These are phyloP conservation scores for Suhomyces vadensis DNA, from an alignment of 805 yeast species.

Conservation along the genomic window DNA sequence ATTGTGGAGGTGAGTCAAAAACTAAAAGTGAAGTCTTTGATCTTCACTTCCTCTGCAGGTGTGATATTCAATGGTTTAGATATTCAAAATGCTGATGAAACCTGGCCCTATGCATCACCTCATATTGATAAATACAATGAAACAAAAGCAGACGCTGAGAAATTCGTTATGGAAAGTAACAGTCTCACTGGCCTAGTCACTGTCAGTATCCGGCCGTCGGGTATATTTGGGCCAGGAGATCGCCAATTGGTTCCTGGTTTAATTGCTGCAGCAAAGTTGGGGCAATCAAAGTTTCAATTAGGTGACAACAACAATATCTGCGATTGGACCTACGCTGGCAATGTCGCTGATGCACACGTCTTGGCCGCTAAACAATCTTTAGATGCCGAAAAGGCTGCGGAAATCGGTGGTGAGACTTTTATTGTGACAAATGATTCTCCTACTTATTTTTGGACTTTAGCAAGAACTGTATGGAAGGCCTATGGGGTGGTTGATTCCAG, in stretches of 20 bases:
- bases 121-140: constrained; percentile 98
- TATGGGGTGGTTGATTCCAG: constrained; percentile 79
- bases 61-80: constrained; percentile 96
- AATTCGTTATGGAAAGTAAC: constrained; percentile 73
- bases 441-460: constrained; percentile 94
- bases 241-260: constrained; percentile 94
- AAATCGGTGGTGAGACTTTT: constrained; percentile 82
- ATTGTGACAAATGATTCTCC: constrained; percentile 94
- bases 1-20: constrained; percentile 64
- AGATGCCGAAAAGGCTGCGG: constrained; percentile 39
- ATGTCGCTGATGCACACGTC: constrained; percentile 96
- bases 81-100: constrained; percentile 86
- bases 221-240: constrained; percentile 98
- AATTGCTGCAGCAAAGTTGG: constrained; percentile 74
- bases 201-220: constrained; percentile 92
- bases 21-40: constrained; percentile 60
- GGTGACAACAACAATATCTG: constrained; percentile 93
- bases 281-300: constrained; percentile 89
- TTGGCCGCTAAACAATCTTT: constrained; percentile 81
- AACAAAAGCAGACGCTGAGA: constrained; percentile 91
- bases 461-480: constrained; percentile 95
- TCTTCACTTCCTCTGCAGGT: constrained; percentile 96
- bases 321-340: constrained; percentile 98
- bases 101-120: constrained; percentile 86
- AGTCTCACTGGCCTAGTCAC: constrained; percentile 61